Conservation (phyloP, 306 rosid species). For the Cucurbita pepo region DNA sequence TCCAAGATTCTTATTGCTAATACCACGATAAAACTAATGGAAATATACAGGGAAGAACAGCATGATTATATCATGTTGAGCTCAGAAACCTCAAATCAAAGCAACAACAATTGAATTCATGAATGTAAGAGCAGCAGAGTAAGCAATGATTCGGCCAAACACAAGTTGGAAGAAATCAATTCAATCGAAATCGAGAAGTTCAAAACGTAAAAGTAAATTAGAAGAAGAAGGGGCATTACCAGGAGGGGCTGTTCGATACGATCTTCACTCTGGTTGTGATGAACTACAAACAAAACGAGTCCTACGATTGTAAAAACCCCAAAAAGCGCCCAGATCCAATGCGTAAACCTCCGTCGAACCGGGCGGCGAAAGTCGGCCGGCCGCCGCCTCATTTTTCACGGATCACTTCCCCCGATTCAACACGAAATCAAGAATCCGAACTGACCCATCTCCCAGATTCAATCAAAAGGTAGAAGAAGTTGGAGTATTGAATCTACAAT, state of each 20-base stretch:
- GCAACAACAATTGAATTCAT: not conserved
- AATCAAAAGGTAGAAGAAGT: conserved; percentile 7
- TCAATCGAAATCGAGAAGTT: not conserved
- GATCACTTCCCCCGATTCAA: conserved; percentile 27
- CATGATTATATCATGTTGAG: not conserved
- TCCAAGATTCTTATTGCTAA: not conserved
- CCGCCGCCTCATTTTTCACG: conserved; percentile 85
- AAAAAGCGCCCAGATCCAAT: conserved; percentile 84
- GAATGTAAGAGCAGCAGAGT: not conserved
- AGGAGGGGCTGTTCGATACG: conserved; percentile 36
- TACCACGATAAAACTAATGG: not conserved
- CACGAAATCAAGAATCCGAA: conserved; percentile 13
- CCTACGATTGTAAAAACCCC: conserved; percentile 51
- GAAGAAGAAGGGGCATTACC: conserved; percentile 19
- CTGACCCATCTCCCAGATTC: conserved; percentile 16
- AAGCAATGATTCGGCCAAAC: not conserved
- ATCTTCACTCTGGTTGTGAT: conserved; percentile 81
- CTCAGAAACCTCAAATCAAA: not conserved
- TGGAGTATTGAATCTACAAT: conserved; percentile 5
- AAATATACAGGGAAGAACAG: not conserved
- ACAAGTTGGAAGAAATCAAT: not conserved
- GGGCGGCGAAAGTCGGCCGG: conserved; percentile 97
- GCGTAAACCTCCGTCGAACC: conserved; percentile 67
- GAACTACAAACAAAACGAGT: conserved; percentile 50
- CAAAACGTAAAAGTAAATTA: not conserved